Evolutionary conservation across 768 basidiomycete species (phyloP).

Genomic region (Lactifluus subvellereus): DNA sequence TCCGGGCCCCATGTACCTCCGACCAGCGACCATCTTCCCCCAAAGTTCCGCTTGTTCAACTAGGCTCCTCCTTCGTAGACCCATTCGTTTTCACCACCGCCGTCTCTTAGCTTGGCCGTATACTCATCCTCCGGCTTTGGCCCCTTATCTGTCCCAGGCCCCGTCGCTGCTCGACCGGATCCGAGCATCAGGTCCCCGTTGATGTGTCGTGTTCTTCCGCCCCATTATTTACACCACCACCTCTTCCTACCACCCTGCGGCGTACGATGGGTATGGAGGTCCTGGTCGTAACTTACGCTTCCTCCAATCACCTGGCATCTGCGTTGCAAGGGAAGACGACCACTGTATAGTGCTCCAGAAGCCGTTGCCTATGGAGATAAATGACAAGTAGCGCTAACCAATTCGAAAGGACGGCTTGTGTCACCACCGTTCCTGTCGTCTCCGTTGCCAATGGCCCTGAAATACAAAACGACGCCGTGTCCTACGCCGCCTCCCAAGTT

Average conservation of each 20-base stretch:
- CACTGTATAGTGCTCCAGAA: slow-evolving; percentile 57
- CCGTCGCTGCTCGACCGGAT: slow-evolving; percentile 67
- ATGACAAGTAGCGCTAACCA: slow-evolving; percentile 90
- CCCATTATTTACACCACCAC: slow-evolving; percentile 92
- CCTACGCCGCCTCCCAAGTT: slow-evolving; percentile 93
- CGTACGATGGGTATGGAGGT: slow-evolving; percentile 68
- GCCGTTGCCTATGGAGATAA: slow-evolving; percentile 63
- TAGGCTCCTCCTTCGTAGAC: not conserved
- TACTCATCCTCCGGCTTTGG: slow-evolving; percentile 94
- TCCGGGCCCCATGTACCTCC: slow-evolving; percentile 2
- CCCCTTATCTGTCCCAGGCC: slow-evolving; percentile 70
- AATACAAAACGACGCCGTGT: slow-evolving; percentile 67
- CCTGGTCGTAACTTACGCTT: slow-evolving; percentile 89
- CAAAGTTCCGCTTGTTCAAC: not conserved
- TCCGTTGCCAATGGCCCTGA: slow-evolving; percentile 46
- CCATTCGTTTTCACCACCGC: slow-evolving; percentile 25
- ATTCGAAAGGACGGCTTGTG: slow-evolving; percentile 84
- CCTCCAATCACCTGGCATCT: slow-evolving; percentile 70
- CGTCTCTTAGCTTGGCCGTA: slow-evolving; percentile 44
- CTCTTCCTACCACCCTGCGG: slow-evolving; percentile 70
- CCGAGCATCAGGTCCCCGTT: slow-evolving; percentile 82
- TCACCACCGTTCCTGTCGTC: slow-evolving; percentile 81
- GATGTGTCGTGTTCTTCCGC: slow-evolving; percentile 88
- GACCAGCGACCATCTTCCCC: not conserved
- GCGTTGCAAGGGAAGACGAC: slow-evolving; percentile 44